Base-by-base conservation (phyloP, 441 rosid genomes). In the Biscutella laevigata region DNA sequence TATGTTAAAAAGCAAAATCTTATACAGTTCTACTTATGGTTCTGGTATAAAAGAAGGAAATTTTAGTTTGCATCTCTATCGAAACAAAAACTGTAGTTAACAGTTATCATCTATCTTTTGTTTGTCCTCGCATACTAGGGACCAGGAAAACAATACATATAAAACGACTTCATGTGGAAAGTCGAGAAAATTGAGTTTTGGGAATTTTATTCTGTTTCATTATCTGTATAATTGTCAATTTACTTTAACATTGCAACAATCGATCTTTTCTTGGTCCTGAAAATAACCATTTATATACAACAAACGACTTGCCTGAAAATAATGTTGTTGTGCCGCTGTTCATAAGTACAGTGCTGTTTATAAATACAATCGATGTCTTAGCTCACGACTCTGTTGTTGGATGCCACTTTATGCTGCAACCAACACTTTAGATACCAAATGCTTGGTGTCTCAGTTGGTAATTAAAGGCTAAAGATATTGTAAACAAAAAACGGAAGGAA, bases 351-450 rank as follows among this genome's bases (percentile, higher is more conserved):
- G 11, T 11, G 41, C 20, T 33, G 14, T 33, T 33, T 7, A n/a
- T 4, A 30, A 26, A n/a, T 19, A 54, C 4, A 48, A 21, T 10
- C 26, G 33, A 40, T 53, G 46, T 39, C 26, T 24, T 51, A 52
- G 12, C 36, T 55, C 72, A 77, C n/a, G 34, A 49, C 28, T 50
- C 42, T 8, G 38, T 41, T 66, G 37, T 62, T 2, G 88, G 90
- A 70, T 90, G 90, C 96, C 98, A 90, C 73, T 87, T 90, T 67
- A 90, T 83, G 81, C 96, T 87, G 86, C 96, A 90, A 54, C 98
- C 92, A 58, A 84, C 73, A 59, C 98, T 90, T 52, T 34, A 53
- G 30, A 62, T 45, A 36, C 53, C 62, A 64, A 45, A 34, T 34
- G 22, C 46, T n/a, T n/a, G 53, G 19, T 27, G 32, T 11, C n/a